Base-by-base conservation (phyloP, 768 basidiomycete genomes). In the Coprinellus micaceus region DNA sequence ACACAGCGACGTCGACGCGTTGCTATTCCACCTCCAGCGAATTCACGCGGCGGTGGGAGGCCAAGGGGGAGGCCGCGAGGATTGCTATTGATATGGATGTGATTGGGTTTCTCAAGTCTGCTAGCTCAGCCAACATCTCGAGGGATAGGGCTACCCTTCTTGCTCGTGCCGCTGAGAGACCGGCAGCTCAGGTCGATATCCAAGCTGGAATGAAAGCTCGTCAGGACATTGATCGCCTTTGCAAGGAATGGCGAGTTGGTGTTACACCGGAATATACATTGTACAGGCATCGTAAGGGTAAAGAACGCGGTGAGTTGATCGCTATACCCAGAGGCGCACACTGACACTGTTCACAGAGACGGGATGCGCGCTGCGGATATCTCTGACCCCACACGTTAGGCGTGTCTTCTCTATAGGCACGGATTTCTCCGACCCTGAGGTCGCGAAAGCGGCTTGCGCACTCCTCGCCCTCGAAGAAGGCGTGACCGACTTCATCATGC, bases 11-110 rank as follows among this genome's bases (percentile, higher is more conserved):
- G 66, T 33, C 49, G 2, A 68, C 69, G 4, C 74, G 83, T 44
- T 79, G 81, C 0, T 88, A 86, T 69, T 74, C 77, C 24, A 82
- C 83, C 0, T 73, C 78, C 24, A 68, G 74, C 13, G 43, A 64
- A 1, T 81, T 77, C 59, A 41, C 71, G 15, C 74, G 75, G 36
- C 78, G 81, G 60, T 69, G 60, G 37, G 84, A 85, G 12, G 86
- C 86, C 0, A 83, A 82, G 57, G 69, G 67, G 0, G 75, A 76
- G 44, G 84, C 73, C 0, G 83, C 83, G 0, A 71, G 65, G 15
- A 66, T 81, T 15, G 86, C 86, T 3, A 69, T 87, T 22, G 74
- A 82, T 6, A 78, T 81, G 72, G 84, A 83, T 19, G 86, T 78
- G 1, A 64, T 87, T 29, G 78, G 84, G 19, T 88, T 88, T 37